A percentile compares a stretch with the other conserved stretches of the same genome.
These are phyloP conservation scores for Russula earlei DNA, from an alignment of 768 basidiomycete species.

Conservation along the genomic window DNA sequence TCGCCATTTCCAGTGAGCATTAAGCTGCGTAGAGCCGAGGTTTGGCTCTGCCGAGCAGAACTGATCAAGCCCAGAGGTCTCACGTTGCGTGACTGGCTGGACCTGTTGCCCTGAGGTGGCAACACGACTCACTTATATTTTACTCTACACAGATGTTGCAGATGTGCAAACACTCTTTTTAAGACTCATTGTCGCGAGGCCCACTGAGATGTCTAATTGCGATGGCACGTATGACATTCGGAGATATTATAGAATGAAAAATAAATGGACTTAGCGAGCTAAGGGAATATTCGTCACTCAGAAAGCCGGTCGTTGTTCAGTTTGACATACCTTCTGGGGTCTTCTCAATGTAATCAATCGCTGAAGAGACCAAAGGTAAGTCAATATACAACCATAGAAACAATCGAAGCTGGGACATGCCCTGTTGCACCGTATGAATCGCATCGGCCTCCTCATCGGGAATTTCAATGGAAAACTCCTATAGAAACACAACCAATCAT, in stretches of 20 bases:
- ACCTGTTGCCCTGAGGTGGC: too few species aligned
- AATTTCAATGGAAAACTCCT: slow-evolving; percentile 98
- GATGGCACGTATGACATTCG: background rate
- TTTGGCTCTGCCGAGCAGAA: background rate
- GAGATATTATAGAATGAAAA: background rate
- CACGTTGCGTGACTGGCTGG: background rate
- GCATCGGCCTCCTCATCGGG: slow-evolving; percentile 94
- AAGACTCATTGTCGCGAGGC: background rate
- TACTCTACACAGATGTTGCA: background rate
- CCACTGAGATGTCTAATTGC: background rate
- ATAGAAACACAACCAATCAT: background rate
- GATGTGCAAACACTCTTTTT: too few species aligned
- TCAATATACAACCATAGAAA: slow-evolving; percentile 9
- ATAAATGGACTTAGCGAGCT: slow-evolving; percentile 10
- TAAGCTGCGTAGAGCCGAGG: background rate
- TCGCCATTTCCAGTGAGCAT: background rate
- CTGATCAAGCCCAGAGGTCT: background rate
- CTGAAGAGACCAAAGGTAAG: slow-evolving; percentile 32
- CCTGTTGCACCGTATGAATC: slow-evolving; percentile 86
- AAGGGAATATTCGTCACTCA: background rate
- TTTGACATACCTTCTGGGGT: slow-evolving; percentile 65
- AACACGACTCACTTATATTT: background rate
- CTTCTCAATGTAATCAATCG: slow-evolving; percentile 91
- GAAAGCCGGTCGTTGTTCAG: background rate
- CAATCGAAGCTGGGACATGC: slow-evolving; percentile 35